Base-by-base conservation (phyloP, 768 basidiomycete genomes). In the Lactarius psammicola region DNA sequence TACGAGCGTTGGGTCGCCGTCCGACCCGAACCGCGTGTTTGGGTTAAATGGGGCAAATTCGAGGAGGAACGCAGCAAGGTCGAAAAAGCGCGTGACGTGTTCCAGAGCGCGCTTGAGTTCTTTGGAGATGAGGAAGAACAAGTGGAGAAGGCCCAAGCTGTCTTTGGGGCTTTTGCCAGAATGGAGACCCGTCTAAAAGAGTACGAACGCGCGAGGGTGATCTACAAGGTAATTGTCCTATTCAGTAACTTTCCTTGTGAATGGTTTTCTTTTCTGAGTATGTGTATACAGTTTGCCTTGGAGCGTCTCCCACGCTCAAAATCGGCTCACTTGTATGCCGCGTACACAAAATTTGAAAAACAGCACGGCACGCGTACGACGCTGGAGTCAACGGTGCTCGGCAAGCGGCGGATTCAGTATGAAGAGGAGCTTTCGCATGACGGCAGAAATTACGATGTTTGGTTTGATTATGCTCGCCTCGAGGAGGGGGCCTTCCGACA, bases 101-200 rank as follows among this genome's bases (percentile, higher is more conserved):
- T 85, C 77, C 84, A 86, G 76, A 85, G 84, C 46, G 85, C 86
- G 8, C 74, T 87, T 40, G 85, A 87, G 73, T 87, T 84, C 77
- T 87, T 84, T 69, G 82, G 82, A 3, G 85, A 87, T 68, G 83
- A 83, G 66, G 84, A 84, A 71, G 83, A 84, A 68, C 82, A 86
- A 75, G 79, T 87, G 17, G 85, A 90, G 75, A 89, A 89, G 75
- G 82, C 95, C 5, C 96, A 99, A 78, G 90, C 89, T 5, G 93
- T 97, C 6, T 97, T 95, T 75, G 87, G 85, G 60, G 87, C 91
- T 2, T 97, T 98, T 77, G 95, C 95, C 0, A 94, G 92, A 79
- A 98, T 98, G 95, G 97, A 99, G 79, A 96, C 87, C 8, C 82
- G 97, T 60, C 74, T 94, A 72, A 98, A 98, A 78, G 97, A 99